Evolutionary conservation across 768 basidiomycete species (phyloP), one percentile per base, ranked within the genome.

Genomic region (Coprinopsis sp.): DNA sequence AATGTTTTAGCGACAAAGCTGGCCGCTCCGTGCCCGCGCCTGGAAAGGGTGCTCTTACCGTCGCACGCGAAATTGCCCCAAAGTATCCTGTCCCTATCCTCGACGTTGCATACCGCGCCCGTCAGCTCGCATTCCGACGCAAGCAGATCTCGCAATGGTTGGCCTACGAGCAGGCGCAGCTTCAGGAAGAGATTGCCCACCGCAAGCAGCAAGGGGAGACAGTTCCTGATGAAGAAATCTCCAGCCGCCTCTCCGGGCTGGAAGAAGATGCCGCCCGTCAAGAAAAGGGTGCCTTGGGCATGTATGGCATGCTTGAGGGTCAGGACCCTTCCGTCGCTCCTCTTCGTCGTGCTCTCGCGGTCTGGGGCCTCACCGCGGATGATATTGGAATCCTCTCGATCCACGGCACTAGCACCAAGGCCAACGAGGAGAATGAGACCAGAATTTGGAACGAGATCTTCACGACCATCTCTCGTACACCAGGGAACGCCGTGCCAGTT

Each of bases 1-100:
- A 8, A n/a, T 23, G 16, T 47, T 37, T 33, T 54, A 95, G 89
- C 55, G 96, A 99, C 74, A 99, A 99, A 70, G 95, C 96, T 50
- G 96, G 96, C 14, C 92, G 96, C 40, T 97, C 94, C 3, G 83
- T 99, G 47, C 96, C 96, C 36, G 96, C 96, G 50, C 96, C 96
- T 39, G 96, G 96, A 47, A 84, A 85, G 49, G 96, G 96, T 54
- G 88, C 92, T 22, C 78, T 99, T 30, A 81, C 84, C 8, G 82
- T 94, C 46, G 96, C 92, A 12, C 79, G 92, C 51, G 83, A 98
- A 70, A 69, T 95, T 34, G 74, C 83, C 6, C 79, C 87, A 2
- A 85, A 87, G 58, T 78, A 87, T 47, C 81, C 91, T 27, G 71
- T 85, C 10, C 87, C 86, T 4, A 79, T 87, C 47, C 84, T 99